Conservation (phyloP, 1,139 yeast species). For the Magnusiomyces starmeri region DNA sequence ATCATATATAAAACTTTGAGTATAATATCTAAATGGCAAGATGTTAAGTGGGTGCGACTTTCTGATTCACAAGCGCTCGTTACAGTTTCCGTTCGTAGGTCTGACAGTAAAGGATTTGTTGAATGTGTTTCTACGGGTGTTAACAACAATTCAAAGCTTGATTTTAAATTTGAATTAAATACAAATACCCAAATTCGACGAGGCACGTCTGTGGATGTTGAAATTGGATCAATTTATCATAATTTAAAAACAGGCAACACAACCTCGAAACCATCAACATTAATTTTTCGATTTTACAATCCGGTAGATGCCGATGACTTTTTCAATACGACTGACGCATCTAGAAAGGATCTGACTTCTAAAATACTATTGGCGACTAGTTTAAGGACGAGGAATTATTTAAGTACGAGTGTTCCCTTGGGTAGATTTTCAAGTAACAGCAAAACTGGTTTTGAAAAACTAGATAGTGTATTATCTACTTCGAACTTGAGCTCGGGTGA, state of each 20-base stretch:
- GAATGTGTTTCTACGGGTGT: not conserved
- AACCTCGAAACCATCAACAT: not conserved
- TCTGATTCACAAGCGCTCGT: constrained; percentile 1
- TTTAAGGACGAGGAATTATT: not conserved
- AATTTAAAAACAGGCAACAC: not conserved
- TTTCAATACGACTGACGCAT: constrained; percentile 11
- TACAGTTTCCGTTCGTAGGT: constrained; percentile 2
- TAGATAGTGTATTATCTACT: not conserved
- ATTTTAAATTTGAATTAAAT: constrained; percentile 14
- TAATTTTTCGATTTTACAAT: constrained; percentile 2
- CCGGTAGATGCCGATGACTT: not conserved
- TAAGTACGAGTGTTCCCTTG: not conserved
- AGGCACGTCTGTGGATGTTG: constrained; percentile 29
- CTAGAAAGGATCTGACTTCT: constrained; percentile 2
- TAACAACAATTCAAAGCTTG: not conserved
- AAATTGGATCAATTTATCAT: constrained; percentile 21
- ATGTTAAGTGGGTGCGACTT: constrained; percentile 6
- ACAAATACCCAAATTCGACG: constrained; percentile 15
- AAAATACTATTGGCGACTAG: not conserved
- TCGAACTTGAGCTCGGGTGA: too few relatives aligned
- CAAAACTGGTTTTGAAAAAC: not conserved
- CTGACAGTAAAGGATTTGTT: not conserved
- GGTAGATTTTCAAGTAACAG: not conserved
- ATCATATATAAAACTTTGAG: constrained; percentile 7
- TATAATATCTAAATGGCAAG: constrained; percentile 11